These are phyloP conservation scores for Diospyros lotus DNA, from an alignment of 148 eudicot genomes.

Conservation along the genomic window DNA sequence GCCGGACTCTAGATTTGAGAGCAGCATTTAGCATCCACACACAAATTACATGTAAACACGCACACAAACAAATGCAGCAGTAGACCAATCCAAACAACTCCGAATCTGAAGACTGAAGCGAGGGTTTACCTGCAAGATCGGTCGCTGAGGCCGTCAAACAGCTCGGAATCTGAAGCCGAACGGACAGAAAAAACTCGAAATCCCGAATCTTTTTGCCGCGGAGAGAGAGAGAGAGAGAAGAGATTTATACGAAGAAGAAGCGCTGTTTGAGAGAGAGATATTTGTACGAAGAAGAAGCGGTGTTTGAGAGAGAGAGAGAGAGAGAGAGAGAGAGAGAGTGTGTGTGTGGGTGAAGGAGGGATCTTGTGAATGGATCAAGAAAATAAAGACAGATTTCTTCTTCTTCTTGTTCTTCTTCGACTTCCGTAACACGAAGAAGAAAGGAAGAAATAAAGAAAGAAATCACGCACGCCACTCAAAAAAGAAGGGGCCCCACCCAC, in stretches of 20 bases:
- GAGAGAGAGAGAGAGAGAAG: not conserved
- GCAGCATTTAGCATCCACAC: not conserved
- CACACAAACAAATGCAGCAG: not conserved
- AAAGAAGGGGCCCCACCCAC: too few relatives aligned
- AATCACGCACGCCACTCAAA: too few relatives aligned
- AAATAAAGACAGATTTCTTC: too few relatives aligned
- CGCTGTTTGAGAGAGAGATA: not conserved
- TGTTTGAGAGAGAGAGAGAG: too few relatives aligned
- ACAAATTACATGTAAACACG: not conserved
- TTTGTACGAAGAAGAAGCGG: not conserved
- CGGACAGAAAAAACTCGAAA: not conserved
- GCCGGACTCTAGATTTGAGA: not conserved
- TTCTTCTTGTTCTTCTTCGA: too few relatives aligned
- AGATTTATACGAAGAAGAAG: not conserved
- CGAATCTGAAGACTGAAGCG: too few relatives aligned
- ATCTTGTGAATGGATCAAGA: too few relatives aligned
- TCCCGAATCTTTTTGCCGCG: not conserved
- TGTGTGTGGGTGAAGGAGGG: too few relatives aligned
- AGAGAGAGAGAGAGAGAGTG: too few relatives aligned
- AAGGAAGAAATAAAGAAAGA: too few relatives aligned
- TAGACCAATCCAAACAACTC: not conserved
- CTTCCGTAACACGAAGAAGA: too few relatives aligned
- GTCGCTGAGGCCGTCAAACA: not conserved
- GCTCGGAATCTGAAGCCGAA: not conserved
- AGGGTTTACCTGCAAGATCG: constrained; percentile 4